Evolutionary conservation across 2,329 filamentous ascomycete genomes (phyloP).

Genomic region (Aspergillus novoparasiticus): DNA sequence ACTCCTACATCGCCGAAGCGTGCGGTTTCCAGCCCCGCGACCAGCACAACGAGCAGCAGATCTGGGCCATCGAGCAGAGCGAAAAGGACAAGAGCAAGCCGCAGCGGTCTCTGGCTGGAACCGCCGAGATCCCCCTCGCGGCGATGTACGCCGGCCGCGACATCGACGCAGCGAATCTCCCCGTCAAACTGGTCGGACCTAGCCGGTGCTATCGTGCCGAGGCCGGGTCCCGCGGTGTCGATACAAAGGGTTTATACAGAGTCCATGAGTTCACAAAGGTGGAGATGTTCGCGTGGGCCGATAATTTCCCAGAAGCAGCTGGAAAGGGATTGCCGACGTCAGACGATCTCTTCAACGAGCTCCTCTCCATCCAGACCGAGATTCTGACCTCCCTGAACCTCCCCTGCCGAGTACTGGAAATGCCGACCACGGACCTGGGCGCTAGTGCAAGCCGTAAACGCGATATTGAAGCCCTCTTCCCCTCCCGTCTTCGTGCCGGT

Average conservation of each 20-base stretch:
- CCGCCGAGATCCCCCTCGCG: slow-evolving; percentile 91
- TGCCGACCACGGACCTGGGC: slow-evolving; percentile 86
- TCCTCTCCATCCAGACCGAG: slow-evolving; percentile 82
- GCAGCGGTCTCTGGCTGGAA: slow-evolving; percentile 77
- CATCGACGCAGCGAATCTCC: slow-evolving; percentile 67
- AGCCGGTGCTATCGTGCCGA: slow-evolving; percentile 96
- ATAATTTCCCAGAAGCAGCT: slow-evolving; percentile 51
- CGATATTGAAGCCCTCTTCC: slow-evolving; percentile 95
- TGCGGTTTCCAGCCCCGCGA: slow-evolving; percentile 96
- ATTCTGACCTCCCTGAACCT: slow-evolving; percentile 77
- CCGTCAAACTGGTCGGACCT: slow-evolving; percentile 77
- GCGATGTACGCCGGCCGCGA: slow-evolving; percentile 80
- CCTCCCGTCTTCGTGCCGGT: slow-evolving; percentile 61
- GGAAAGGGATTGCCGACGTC: slow-evolving; percentile 25
- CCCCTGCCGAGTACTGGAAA: slow-evolving; percentile 86
- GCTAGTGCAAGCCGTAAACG: slow-evolving; percentile 84
- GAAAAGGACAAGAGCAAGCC: slow-evolving; percentile 67
- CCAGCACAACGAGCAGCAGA: slow-evolving; percentile 85
- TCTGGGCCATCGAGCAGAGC: slow-evolving; percentile 75
- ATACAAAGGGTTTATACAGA: slow-evolving; percentile 92
- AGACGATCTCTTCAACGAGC: slow-evolving; percentile 71
- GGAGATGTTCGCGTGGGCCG: slow-evolving; percentile 92
- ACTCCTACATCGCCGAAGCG: slow-evolving; percentile 83
- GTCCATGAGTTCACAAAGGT: slow-evolving; percentile 99
- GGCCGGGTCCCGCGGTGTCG: slow-evolving; percentile 83